Base-by-base conservation (phyloP, 768 basidiomycete genomes). In the Phylloporus sp. region DNA sequence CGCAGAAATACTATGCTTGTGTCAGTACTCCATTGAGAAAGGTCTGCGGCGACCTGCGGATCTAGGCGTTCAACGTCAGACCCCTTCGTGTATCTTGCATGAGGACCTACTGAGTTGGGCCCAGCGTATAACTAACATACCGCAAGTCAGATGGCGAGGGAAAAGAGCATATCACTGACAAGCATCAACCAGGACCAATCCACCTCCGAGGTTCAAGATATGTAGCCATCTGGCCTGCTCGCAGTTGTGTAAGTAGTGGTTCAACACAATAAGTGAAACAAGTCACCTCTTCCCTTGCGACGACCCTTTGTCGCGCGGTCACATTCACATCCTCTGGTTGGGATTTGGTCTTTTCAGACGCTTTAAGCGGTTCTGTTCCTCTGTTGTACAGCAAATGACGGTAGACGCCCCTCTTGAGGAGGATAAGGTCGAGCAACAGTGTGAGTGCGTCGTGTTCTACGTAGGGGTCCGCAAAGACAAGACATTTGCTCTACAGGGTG, bases 351-450 rank as follows among this genome's bases (percentile, higher is more conserved):
- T 55, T 56, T 53, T 67, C 35, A 50, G 64, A 59, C 31, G 73
- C 68, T 56, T 74, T 76, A 55, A 84, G 72, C 0, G 89, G 87
- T 44, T 80, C 79, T 0, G 82, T 71, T 5, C 85, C 88, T 42
- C 88, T 76, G 61, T 94, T 94, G 60, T 87, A 93, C 27, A 93
- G 70, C 16, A 93, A 68, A 69, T 93, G 91, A 16, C 86, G 76
- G 62, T 86, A 92, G 4, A 92, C 91, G 12, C 81, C 90, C 32
- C 85, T 72, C 67, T 92, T 92, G 22, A 94, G 75, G 22, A 93
- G 75, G 45, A 93, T 86, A 2, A 94, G 76, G 70, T 94, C 91
- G 35, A 93, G 75, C 6, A 88, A 69, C 18, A 92, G 71, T 2
- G 81, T 85, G 53, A 92, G 70, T 0, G 76, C 71, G 64, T 92